A percentile compares a stretch with the other conserved stretches of the same genome.
These are phyloP conservation scores for Nasturtium officinale DNA, from an alignment of 345 rosid species.

Conservation along the genomic window DNA sequence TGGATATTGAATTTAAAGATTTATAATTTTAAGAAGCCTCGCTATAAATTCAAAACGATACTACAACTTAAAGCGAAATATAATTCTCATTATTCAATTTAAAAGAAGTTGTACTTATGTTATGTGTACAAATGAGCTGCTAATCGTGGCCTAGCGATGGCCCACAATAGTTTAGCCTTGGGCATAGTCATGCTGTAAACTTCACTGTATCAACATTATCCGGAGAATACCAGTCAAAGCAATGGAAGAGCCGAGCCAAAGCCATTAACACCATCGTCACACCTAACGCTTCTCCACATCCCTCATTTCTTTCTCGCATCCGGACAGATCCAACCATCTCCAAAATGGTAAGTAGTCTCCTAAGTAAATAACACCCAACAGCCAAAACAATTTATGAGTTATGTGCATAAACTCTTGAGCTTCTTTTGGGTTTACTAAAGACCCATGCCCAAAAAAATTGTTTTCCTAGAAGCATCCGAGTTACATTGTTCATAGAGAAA, in stretches of 20 bases:
- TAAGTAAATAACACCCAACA: conserved; percentile 75
- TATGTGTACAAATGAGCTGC: conserved; percentile 50
- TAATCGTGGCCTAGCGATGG: conserved; percentile 67
- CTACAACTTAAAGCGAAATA: background rate
- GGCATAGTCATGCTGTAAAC: conserved; percentile 98
- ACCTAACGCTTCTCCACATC: conserved; percentile 87
- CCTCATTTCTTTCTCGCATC: conserved; percentile 81
- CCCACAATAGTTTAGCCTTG: conserved; percentile 68
- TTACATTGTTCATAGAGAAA: conserved; percentile 91
- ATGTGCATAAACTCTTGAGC: conserved; percentile 88
- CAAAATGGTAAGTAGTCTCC: conserved; percentile 91
- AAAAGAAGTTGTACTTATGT: background rate
- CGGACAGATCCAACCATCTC: conserved; percentile 87
- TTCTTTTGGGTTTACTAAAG: conserved; percentile 59
- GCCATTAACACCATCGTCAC: conserved; percentile 81
- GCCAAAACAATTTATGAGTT: conserved; percentile 72
- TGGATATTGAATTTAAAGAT: background rate
- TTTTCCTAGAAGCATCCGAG: conserved; percentile 80
- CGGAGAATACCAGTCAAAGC: conserved; percentile 72
- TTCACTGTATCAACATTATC: conserved; percentile 60
- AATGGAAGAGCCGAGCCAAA: conserved; percentile 83
- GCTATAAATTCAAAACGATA: background rate
- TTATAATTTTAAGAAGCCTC: background rate
- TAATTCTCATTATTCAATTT: background rate
- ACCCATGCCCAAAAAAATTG: conserved; percentile 76